Conservation (phyloP, 176 grass and related monocot species). For the Triticum aestivum region IWGSC_CS_RefSeq_v2.1 NC_057814.1:163818105-163818604, state of each 20-base stretch:
- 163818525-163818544: slow-evolving; percentile 78
- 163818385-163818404: slow-evolving; percentile 51
- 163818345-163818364: slow-evolving; percentile 14
- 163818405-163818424: slow-evolving; percentile 61
- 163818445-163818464: slow-evolving; percentile 76
- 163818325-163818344: slow-evolving; percentile 18
- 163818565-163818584: slow-evolving; percentile 85
- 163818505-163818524: slow-evolving; percentile 87
- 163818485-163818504: slow-evolving; percentile 76
- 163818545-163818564: slow-evolving; percentile 75
- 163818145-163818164: neutral
- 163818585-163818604: slow-evolving; percentile 41
- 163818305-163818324: slow-evolving; percentile 61
- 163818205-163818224: slow-evolving; percentile 44
- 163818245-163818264: slow-evolving; percentile 44
- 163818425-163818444: slow-evolving; percentile 57
- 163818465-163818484: slow-evolving; percentile 69
- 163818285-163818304: slow-evolving; percentile 30
- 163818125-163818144: slow-evolving; percentile 67
- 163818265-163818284: slow-evolving; percentile 72
- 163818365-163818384: slow-evolving; percentile 14
- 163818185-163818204: slow-evolving; percentile 57
- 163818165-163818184: slow-evolving; percentile 70
- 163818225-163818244: slow-evolving; percentile 77
- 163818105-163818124: slow-evolving; percentile 73